Evolutionary conservation across 441 rosid genomes (phyloP), one percentile per base, ranked within the genome.

Genomic region (Pelargonium exstipulatum): DNA sequence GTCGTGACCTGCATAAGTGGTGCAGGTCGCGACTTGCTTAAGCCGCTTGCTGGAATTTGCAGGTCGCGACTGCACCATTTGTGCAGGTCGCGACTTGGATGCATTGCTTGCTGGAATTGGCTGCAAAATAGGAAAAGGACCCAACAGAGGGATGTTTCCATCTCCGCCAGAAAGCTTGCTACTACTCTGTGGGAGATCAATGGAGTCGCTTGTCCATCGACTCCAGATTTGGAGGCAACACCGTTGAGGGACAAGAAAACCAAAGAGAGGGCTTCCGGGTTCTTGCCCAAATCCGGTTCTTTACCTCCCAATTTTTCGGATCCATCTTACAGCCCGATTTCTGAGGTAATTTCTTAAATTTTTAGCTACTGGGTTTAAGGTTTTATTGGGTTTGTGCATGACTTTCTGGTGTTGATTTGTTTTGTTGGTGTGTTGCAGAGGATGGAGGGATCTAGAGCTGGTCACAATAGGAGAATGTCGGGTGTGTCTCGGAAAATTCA

Each of bases 151-250:
- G 82, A 90, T 86, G 69, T 66, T 76, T 96, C 93, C 1, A 93
- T 92, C 62, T 95, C 99, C 1, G 99, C 97, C 1, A 83, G 99
- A 84, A 95, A 95, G 78, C 80, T 95, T 67, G 99, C 98, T 20
- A 97, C 99, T 1, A 91, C 97, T 20, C 77, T 95, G 42, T 95
- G 99, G 99, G 99, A 92, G 80, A 89, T 95, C 96, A 95, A 95
- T 64, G 98, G 87, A 87, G 84, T 90, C 6, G 1, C 16, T n/a
- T n/a, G 17, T 49, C 57, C 57, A 76, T 96, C 97, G 45, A 75
- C 66, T 69, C 89, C 83, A 24, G 51, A 20, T 29, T 66, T 65
- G 4, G 83, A 74, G 18, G 89, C 82, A 71, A 82, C 80, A 67
- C 81, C 81, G 77, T 81, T 71, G 72, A 81, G 71, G 77, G 86